Base-by-base conservation (phyloP, 2,329 filamentous ascomycete species). In the Chrysosporium keratinophilum region DNA sequence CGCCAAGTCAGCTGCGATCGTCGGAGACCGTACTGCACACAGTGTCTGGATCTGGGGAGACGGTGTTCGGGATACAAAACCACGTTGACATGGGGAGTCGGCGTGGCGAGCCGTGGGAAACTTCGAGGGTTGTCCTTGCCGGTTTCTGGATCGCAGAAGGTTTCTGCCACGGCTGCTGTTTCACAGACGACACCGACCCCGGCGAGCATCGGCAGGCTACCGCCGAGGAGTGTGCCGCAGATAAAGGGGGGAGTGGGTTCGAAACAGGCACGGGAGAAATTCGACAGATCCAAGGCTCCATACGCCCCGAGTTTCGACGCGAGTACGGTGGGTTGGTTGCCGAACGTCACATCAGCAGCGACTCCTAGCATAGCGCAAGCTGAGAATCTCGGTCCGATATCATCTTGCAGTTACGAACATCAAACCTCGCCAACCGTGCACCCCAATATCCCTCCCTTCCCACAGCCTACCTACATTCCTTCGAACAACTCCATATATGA, bases 11-110 rank as follows among this genome's bases (percentile, higher is more conserved):
- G 88, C 70, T 98, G 91, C 74, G 91, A 97, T 72, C 83, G 91
- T 62, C 83, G 88, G 66, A 81, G 91, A 63, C 91, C 91, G 7
- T 97, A 96, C 72, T 97, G 93, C 74, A 89, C 89, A 43, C 90
- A 89, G 71, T 98, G 91, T 70, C 80, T 97, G 58, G 88, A 95
- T 62, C 79, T 88, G 59, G 90, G 89, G 60, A 89, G 88, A 68
- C 89, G 95, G 66, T 97, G 91, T 74, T 89, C 88, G 28, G 91
- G 91, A 56, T 97, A 97, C 77, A 94, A 94, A 74, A 97, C 91
- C 14, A 90, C 91, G 62, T 78, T 97, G 71, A 97, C 91, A 45
- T 97, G 91, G 91, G 89, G 89, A 41, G 88, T 96, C 46, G 91
- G 91, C 50, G 91, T 97, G 56, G 91, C 91, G 54, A 96, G 90